Conservation (phyloP, 768 basidiomycete genomes). For the Coprinellus aureogranulatus region DNA sequence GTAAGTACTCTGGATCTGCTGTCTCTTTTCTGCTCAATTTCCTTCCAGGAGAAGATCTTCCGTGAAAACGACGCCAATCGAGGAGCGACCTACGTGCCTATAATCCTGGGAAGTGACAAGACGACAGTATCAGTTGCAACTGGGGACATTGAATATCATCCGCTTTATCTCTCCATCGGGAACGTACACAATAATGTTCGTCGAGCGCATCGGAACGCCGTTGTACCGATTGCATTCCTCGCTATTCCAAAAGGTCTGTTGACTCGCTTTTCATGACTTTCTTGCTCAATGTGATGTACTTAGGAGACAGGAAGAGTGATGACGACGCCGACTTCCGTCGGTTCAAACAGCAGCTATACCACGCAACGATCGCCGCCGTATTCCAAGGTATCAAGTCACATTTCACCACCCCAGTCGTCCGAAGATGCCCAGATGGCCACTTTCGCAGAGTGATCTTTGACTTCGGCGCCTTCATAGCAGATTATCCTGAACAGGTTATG, state of each 20-base stretch:
- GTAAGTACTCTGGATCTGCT: slow-evolving; percentile 21
- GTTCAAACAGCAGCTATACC: slow-evolving; percentile 10
- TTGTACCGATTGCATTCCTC: slow-evolving; percentile 28
- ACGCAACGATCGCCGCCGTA: slow-evolving; percentile 1
- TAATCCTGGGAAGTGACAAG: slow-evolving; percentile 38
- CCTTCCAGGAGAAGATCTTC: slow-evolving; percentile 24
- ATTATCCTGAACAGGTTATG: slow-evolving; percentile 21
- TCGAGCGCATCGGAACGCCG: slow-evolving; percentile 29
- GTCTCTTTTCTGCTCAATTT: neutral
- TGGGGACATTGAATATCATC: slow-evolving; percentile 36
- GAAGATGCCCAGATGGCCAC: slow-evolving; percentile 8
- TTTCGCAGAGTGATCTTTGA: slow-evolving; percentile 6
- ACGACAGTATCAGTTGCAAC: slow-evolving; percentile 36
- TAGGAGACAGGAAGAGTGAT: slow-evolving; percentile 7
- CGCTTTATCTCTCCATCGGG: slow-evolving; percentile 32
- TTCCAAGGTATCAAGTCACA: neutral
- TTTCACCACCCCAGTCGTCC: slow-evolving; percentile 5
- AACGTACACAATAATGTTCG: slow-evolving; percentile 31
- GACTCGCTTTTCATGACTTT: neutral
- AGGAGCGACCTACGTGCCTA: slow-evolving; percentile 29
- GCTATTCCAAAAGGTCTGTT: slow-evolving; percentile 22
- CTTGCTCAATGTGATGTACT: neutral
- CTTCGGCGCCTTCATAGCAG: slow-evolving; percentile 18
- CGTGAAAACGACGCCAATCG: slow-evolving; percentile 18
- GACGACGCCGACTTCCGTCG: slow-evolving; percentile 7